Percentiles rank a stretch among this genome's conserved stretches.
Evolutionary conservation across 257 asterid species (phyloP).

Genomic region (Solanum chmielewskii): DNA sequence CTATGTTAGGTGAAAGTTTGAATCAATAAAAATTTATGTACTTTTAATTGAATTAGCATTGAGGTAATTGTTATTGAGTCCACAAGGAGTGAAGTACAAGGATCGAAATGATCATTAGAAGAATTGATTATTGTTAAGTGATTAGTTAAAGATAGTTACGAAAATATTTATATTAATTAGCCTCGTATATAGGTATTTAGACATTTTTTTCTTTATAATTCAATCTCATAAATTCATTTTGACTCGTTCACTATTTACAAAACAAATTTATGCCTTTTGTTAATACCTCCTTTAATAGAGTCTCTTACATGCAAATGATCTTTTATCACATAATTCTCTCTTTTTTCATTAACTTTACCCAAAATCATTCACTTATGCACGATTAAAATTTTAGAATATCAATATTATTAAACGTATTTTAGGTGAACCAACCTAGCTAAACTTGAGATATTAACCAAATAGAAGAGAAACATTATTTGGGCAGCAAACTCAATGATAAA

Average conservation of each 20-base stretch:
- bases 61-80: background rate
- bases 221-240: background rate
- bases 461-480: background rate
- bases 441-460: background rate
- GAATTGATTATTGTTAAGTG: background rate
- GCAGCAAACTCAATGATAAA: background rate
- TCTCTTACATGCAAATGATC: background rate
- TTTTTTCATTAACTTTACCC: background rate
- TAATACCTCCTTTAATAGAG: background rate
- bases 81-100: background rate
- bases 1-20: background rate
- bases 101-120: background rate
- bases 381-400: background rate
- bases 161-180: no score
- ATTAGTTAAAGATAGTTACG: background rate
- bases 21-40: background rate
- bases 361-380: background rate
- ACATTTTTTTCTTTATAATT: no score
- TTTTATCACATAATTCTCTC: background rate
- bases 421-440: background rate
- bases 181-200: background rate
- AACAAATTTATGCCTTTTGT: background rate
- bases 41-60: background rate
- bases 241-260: background rate
- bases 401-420: background rate